These are phyloP conservation scores for Aegilops sharonensis DNA, from an alignment of 176 grass and related monocot genomes.

Conservation along the genomic window DNA sequence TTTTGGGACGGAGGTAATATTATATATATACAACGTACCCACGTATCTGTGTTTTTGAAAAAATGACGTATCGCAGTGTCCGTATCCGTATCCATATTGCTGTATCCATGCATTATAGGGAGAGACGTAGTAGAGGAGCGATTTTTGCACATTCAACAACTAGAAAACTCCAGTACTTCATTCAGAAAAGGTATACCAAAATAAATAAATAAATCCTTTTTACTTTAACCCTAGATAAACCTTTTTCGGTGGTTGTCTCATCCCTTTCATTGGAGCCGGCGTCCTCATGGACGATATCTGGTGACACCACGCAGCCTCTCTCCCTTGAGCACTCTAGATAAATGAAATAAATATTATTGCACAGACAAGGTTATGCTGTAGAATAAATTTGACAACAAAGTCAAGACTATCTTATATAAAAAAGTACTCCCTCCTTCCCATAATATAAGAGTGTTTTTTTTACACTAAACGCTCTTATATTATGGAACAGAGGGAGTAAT, in stretches of 20 bases:
- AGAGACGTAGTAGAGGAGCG: neutral
- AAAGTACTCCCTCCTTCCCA: too few relatives aligned
- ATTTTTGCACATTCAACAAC: neutral
- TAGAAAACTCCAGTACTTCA: neutral
- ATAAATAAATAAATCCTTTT: neutral
- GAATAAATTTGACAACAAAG: neutral
- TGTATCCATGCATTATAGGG: neutral
- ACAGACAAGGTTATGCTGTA: neutral
- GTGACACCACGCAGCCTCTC: neutral
- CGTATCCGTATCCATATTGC: neutral
- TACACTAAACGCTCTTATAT: too few relatives aligned
- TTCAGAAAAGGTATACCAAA: neutral
- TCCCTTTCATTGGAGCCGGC: neutral
- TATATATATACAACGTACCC: too few relatives aligned
- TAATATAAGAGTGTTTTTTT: too few relatives aligned
- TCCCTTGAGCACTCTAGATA: conserved; percentile 14
- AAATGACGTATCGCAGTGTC: too few relatives aligned
- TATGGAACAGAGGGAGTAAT: neutral
- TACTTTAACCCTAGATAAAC: conserved; percentile 14
- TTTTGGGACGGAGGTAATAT: too few relatives aligned
- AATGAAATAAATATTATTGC: conserved; percentile 3
- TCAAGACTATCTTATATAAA: neutral
- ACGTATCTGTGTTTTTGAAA: too few relatives aligned
- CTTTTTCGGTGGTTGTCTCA: neutral
- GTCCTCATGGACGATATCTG: neutral